Evolutionary conservation across 176 grass and related monocot genomes (phyloP), one percentile per base, ranked within the genome.

Genomic region (Guadua angustifolia): DNA sequence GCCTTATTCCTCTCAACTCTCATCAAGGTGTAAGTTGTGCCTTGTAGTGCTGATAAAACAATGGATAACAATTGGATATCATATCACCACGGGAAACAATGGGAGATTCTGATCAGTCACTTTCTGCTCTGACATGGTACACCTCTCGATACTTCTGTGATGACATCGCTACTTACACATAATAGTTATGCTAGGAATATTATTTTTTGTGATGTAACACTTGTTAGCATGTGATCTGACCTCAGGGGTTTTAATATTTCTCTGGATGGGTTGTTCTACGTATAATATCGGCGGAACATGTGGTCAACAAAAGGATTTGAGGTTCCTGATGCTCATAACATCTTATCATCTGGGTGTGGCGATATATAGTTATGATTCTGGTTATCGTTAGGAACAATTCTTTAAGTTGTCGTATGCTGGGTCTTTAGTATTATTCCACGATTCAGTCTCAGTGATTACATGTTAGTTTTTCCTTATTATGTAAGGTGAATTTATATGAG

Each of bases 1-100:
- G 44, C 74, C 55, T 75, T 59, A 80, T 60, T 26, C 32, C 56
- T 57, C 39, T 83, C 21, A 17, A 33, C 52, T 90, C 66, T 51
- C n/a, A 79, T 79, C 88, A 83, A 87, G 33, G 68, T 83, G 68
- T 60, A 79, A 60, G 79, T 65, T 44, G 12, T 60, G 67, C 13
- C 84, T 83, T 83, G 32, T 83, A 68, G 12, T 83, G 70, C 71
- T 57, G 82, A 81, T 66, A 56, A 86, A 80, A 42, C 59, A 35
- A 69, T 36, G 57, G 64, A 46, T 42, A 82, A 46, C 66, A 44
- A 47, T 74, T 40, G 81, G 12, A 83, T 59, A 83, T 74, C 55
- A 62, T 73, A 73, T 82, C 56, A 73, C 42, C 40, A 49, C 24
- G 22, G 22, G 38, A 59, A 69, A 69, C 59, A 69, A 77, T 78